These are phyloP conservation scores for Aleurites moluccanus DNA, from an alignment of 441 rosid species.

Conservation along the genomic window DNA sequence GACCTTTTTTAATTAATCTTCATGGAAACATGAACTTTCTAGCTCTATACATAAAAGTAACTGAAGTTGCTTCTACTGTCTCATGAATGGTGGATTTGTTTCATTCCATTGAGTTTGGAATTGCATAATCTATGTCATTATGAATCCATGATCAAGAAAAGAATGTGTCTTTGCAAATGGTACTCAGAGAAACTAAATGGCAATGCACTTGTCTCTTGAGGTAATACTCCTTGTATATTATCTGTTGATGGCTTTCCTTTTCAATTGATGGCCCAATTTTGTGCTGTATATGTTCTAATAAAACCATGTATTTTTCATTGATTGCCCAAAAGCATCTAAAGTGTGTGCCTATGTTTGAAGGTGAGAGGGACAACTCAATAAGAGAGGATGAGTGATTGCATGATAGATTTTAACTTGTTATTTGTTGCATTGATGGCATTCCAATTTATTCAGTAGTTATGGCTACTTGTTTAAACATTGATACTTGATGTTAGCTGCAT, in stretches of 20 bases:
- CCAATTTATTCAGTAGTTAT: neutral
- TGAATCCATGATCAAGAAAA: neutral
- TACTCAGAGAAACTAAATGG: too few relatives aligned
- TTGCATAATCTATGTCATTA: neutral
- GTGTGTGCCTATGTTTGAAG: constrained; percentile 2
- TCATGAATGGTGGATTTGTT: neutral
- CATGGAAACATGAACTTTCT: neutral
- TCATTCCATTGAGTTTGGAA: neutral
- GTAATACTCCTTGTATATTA: neutral
- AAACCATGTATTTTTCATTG: neutral
- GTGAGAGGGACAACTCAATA: neutral
- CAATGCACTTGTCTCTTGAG: neutral
- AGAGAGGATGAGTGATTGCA: neutral
- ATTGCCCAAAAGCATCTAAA: neutral
- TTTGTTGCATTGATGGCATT: neutral
- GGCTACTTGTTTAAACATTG: neutral
- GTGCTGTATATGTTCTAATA: neutral
- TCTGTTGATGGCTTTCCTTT: neutral
- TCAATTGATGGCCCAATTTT: neutral
- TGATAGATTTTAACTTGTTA: neutral
- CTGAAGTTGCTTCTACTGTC: neutral
- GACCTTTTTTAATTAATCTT: neutral
- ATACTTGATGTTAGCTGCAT: neutral
- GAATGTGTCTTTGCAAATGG: neutral
- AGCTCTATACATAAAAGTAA: neutral